A percentile compares a stretch with the other conserved stretches of the same genome.
Conservation (phyloP, 1,284 basidiomycete species). For the Pulchroboletus neoregius region DNA sequence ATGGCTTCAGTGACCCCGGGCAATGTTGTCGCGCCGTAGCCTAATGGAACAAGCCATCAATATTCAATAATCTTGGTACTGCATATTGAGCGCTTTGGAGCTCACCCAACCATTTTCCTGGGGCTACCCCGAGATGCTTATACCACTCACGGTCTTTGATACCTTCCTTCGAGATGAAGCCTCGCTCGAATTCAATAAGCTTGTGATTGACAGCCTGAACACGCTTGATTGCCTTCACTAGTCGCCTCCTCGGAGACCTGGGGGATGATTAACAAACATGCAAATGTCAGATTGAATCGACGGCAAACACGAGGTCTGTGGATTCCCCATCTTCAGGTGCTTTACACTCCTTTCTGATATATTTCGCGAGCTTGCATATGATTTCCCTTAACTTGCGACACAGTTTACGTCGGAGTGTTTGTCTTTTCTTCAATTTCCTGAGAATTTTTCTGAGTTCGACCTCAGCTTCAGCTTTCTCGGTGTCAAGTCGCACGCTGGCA, state of each 20-base stretch:
- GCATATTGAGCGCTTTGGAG: conserved; percentile 8
- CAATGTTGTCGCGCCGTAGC: conserved; percentile 63
- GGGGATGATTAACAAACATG: conserved; percentile 3
- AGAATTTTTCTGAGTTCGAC: conserved; percentile 35
- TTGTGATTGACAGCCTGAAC: conserved; percentile 56
- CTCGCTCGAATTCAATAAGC: conserved; percentile 61
- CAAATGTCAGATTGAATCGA: not conserved
- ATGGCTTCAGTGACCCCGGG: conserved; percentile 61
- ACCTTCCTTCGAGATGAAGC: conserved; percentile 65
- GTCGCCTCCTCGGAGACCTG: conserved; percentile 27
- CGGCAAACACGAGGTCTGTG: conserved; percentile 17
- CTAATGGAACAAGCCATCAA: conserved; percentile 24
- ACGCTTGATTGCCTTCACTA: conserved; percentile 46
- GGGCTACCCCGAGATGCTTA: conserved; percentile 68
- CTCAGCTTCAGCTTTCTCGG: conserved; percentile 44
- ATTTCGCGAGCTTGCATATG: conserved; percentile 32
- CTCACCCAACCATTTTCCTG: conserved; percentile 68
- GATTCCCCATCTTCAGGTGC: conserved; percentile 3
- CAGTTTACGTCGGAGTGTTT: conserved; percentile 7
- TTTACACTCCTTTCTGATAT: conserved; percentile 24
- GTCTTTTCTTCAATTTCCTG: conserved; percentile 28
- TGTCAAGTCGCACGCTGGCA: conserved; percentile 54
- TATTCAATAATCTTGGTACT: conserved; percentile 1
- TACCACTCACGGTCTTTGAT: conserved; percentile 70
- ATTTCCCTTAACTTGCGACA: conserved; percentile 22